Evolutionary conservation across 1,139 yeast species (phyloP), one percentile per base, ranked within the genome.

Genomic region (Meyerozyma sp.): DNA sequence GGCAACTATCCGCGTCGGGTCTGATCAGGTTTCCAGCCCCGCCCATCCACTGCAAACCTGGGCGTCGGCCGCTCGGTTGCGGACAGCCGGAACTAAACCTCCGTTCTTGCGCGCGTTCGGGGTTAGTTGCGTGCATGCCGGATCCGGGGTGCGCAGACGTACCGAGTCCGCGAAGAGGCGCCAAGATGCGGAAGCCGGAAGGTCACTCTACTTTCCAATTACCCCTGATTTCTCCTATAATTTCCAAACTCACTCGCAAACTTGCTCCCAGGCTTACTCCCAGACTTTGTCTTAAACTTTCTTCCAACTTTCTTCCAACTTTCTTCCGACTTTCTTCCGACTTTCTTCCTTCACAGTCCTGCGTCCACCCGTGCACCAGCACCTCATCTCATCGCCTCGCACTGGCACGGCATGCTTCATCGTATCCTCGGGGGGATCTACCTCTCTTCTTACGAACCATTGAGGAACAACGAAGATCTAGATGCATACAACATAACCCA

Each of bases 341-440:
- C n/a, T n/a, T n/a, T n/a, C n/a, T n/a, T n/a, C n/a, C n/a, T n/a
- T n/a, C n/a, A n/a, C n/a, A n/a, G n/a, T n/a, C n/a, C n/a, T n/a
- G n/a, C n/a, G n/a, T n/a, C n/a, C n/a, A 10, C 13, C 29, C 29
- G 13, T 9, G 7, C 29, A 27, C 29, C 29, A 7, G 29, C 29
- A 27, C 7, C 29, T n/a, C 13, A n/a, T 16, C 32, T 39, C 34
- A 27, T 29, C 35, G 25, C 27, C 13, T 28, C 36, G 23, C 23
- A 9, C 29, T 39, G 5, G 6, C 29, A 27, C 26, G 25, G 32
- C 38, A 46, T 59, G 57, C 52, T 66, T 11, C 54, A 61, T 46
- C 68, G 93, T 52, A 72, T 85, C 14, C 58, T 85, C 10, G 93
- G 93, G 11, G 83, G 81, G 3, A 69, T 85, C 2, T 81, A 77